phyloP scores from a whole-genome alignment of 2,329 filamentous ascomycete species.

The Fusarium transvaalense region DNA sequence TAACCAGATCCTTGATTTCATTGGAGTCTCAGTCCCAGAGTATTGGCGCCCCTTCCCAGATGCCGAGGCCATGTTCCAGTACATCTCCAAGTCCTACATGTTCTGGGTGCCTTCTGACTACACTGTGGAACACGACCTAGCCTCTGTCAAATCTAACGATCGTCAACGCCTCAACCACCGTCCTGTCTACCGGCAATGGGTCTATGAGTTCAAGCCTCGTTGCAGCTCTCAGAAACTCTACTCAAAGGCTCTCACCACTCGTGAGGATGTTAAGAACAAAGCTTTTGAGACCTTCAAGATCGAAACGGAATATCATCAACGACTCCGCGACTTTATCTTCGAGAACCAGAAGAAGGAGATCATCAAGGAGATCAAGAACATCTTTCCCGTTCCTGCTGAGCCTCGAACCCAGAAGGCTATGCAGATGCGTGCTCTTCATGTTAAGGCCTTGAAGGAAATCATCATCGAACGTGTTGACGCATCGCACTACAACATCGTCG shows the following conservation, averaged over 20 bases:
- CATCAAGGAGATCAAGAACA: constrained; percentile 1
- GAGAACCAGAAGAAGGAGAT: constrained; percentile 59
- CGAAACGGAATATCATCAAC: constrained; percentile 57
- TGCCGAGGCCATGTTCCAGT: constrained; percentile 71
- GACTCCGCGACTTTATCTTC: constrained; percentile 53
- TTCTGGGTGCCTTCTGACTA: constrained; percentile 61
- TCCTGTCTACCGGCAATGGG: constrained; percentile 69
- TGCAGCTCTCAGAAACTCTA: constrained; percentile 59
- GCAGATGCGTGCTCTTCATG: constrained; percentile 51
- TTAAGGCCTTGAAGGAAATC: constrained; percentile 56
- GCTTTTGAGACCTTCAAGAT: constrained; percentile 66
- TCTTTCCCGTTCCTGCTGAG: background rate
- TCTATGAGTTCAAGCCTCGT: constrained; percentile 71
- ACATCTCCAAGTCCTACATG: constrained; percentile 68
- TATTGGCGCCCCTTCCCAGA: constrained; percentile 69
- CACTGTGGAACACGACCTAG: constrained; percentile 49
- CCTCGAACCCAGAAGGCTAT: constrained; percentile 34
- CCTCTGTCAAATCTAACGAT: constrained; percentile 64
- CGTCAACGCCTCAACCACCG: constrained; percentile 67
- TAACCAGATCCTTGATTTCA: constrained; percentile 67
- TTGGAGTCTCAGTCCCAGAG: constrained; percentile 65
- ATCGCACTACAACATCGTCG: constrained; percentile 55
- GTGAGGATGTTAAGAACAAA: constrained; percentile 63
- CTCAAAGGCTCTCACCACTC: constrained; percentile 44
- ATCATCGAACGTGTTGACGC: constrained; percentile 57